A percentile compares a stretch with the other conserved stretches of the same genome.
These are phyloP conservation scores for Paracoccidioides brasiliensis DNA, from an alignment of 2,329 filamentous ascomycete species.

Conservation along the genomic window DNA sequence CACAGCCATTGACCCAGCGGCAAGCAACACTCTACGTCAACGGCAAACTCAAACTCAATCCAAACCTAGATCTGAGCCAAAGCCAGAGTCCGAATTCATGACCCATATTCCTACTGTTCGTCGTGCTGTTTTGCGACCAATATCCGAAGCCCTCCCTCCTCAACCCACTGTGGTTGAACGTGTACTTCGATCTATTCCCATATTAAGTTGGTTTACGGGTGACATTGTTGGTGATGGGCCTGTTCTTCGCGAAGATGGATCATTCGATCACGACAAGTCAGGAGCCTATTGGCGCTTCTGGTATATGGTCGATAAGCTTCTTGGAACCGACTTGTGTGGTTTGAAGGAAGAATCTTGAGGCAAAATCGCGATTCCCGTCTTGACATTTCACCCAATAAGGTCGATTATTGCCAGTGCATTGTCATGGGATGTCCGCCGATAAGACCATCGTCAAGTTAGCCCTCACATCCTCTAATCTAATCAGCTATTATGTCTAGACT, in stretches of 20 bases:
- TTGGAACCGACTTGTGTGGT: conserved; percentile 51
- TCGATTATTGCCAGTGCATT: neutral
- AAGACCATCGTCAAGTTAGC: neutral
- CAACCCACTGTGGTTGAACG: conserved; percentile 53
- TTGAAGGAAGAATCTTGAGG: conserved; percentile 37
- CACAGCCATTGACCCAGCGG: conserved; percentile 22
- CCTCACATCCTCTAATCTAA: neutral
- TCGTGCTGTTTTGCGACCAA: conserved; percentile 50
- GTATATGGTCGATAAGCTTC: conserved; percentile 41
- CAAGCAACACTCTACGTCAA: conserved; percentile 16
- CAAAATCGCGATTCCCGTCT: conserved; percentile 2
- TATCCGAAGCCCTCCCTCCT: conserved; percentile 57
- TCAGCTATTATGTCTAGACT: neutral
- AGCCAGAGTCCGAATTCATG: conserved; percentile 33
- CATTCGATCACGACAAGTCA: conserved; percentile 56
- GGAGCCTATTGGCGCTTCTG: conserved; percentile 49
- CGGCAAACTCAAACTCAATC: conserved; percentile 14
- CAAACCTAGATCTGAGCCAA: conserved; percentile 8
- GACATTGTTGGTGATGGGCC: conserved; percentile 37
- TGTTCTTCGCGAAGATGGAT: conserved; percentile 32
- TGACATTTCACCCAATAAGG: neutral
- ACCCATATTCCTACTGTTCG: conserved; percentile 54
- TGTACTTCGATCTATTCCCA: conserved; percentile 51
- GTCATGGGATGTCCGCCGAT: too few relatives aligned
- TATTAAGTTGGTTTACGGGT: conserved; percentile 58